Conservation (phyloP, 306 rosid species). For the Citrullus mucosospermus region DNA sequence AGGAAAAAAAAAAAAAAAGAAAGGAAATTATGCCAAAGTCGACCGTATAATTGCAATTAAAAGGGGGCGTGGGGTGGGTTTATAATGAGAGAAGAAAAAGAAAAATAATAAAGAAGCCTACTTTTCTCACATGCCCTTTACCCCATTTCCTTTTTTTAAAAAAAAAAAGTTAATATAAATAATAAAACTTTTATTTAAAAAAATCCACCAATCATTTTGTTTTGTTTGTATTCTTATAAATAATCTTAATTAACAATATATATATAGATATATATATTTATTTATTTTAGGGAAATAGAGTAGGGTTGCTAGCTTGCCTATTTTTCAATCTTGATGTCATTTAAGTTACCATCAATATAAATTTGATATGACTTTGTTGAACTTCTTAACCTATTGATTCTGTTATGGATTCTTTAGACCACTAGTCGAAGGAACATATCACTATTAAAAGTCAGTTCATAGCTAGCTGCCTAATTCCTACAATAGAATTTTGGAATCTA, state of each 20-base stretch:
- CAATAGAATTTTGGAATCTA: not conserved
- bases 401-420: not conserved
- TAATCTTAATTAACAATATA: not conserved
- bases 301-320: not conserved
- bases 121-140: no score
- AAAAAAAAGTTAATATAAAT: no score
- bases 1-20: no score
- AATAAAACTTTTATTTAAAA: no score
- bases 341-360: not conserved
- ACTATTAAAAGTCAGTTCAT: not conserved
- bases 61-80: slow-evolving; percentile 92
- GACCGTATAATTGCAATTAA: not conserved
- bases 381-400: not conserved
- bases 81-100: slow-evolving; percentile 19
- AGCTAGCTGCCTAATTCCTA: not conserved
- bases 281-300: not conserved
- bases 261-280: no score
- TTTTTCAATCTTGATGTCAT: not conserved
- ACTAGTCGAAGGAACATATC: not conserved
- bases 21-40: no score
- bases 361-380: not conserved
- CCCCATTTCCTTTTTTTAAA: no score
- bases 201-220: no score
- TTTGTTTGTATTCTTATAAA: no score
- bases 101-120: not conserved